Evolutionary conservation across 225 moss, liverwort and hornwort species (phyloP), one percentile per base, ranked within the genome.

Genomic region (Straminergon stramineum): DNA sequence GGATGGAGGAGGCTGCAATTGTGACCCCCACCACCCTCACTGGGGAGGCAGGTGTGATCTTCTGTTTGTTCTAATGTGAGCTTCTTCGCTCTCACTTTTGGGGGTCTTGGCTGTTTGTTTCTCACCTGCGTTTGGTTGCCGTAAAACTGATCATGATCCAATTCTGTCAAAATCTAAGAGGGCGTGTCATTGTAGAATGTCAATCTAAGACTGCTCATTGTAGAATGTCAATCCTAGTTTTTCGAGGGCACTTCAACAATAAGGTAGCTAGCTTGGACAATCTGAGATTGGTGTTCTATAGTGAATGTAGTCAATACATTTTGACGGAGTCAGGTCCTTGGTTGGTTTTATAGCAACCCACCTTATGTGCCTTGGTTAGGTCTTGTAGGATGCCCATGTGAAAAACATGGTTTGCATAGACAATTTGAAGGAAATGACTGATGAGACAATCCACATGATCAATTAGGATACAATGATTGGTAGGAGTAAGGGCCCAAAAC

Each of bases 31-130:
- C 92, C 82, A 89, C 73, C 39, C 39, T 28, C 52, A 41, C 83
- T 31, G 88, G 53, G 75, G 93, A 89, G 84, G 93, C 93, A 94
- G 94, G 94, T 94, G 85, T 71, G 93, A 84, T 81, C 89, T 87
- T 56, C 91, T 91, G 91, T 75, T 90, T 88, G 65, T 79, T 13
- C 75, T 93, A 90, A 92, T 93, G 94, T 91, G 90, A 93, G 94
- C 91, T 86, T 67, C 91, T 91, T 86, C 69, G 92, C 77, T 83
- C 63, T 88, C 52, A 37, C 83, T 67, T 35, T 51, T 35, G 35
- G 8, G 48, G 34, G 45, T 45, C 15, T 31, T 62, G n/a, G n/a
- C n/a, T n/a, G 13, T 6, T 41, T 31, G 80, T 41, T 60, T 81
- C 5, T 28, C 27, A 79, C 57, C 6, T 6, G 7, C n/a, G 10